A percentile compares a stretch with the other conserved stretches of the same genome.
Evolutionary conservation across 176 grass and related monocot genomes (phyloP).

Genomic region (Neostapfia colusana): DNA sequence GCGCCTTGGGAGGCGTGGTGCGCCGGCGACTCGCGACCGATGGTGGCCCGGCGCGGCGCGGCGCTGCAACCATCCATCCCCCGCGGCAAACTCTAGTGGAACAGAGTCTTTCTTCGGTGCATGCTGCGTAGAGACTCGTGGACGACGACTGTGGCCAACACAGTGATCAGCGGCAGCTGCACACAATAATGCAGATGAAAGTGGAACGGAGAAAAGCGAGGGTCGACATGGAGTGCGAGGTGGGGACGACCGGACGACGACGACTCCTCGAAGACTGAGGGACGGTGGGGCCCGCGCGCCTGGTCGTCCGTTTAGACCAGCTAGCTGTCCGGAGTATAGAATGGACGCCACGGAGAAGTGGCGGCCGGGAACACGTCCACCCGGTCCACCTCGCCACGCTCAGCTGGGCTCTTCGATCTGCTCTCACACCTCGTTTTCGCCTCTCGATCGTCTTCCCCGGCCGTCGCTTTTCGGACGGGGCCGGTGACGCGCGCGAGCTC

Average conservation of each 20-base stretch:
- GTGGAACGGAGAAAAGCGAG: not conserved
- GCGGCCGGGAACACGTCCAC: slow-evolving; percentile 13
- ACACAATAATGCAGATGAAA: too few relatives aligned
- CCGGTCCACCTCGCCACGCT: not conserved
- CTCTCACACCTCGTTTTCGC: slow-evolving; percentile 17
- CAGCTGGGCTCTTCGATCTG: not conserved
- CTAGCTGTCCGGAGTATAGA: slow-evolving; percentile 64
- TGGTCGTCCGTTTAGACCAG: slow-evolving; percentile 37
- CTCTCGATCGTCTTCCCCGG: not conserved
- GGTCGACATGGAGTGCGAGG: not conserved
- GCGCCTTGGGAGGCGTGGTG: slow-evolving; percentile 13
- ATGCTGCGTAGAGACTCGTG: not conserved
- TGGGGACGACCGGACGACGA: not conserved
- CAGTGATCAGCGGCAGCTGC: not conserved
- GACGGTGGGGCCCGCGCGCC: not conserved
- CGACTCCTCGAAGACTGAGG: not conserved
- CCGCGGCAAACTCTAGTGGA: slow-evolving; percentile 7
- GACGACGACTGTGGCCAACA: not conserved
- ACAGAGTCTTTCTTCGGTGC: not conserved
- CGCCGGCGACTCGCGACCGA: slow-evolving; percentile 32
- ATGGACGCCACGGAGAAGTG: slow-evolving; percentile 42
- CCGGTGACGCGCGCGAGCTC: slow-evolving; percentile 2
- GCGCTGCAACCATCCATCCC: slow-evolving; percentile 29
- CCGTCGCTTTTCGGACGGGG: not conserved
- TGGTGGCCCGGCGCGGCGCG: too few relatives aligned